Conservation (phyloP, 2,329 filamentous ascomycete species). For the Anthostomella pinea region DNA sequence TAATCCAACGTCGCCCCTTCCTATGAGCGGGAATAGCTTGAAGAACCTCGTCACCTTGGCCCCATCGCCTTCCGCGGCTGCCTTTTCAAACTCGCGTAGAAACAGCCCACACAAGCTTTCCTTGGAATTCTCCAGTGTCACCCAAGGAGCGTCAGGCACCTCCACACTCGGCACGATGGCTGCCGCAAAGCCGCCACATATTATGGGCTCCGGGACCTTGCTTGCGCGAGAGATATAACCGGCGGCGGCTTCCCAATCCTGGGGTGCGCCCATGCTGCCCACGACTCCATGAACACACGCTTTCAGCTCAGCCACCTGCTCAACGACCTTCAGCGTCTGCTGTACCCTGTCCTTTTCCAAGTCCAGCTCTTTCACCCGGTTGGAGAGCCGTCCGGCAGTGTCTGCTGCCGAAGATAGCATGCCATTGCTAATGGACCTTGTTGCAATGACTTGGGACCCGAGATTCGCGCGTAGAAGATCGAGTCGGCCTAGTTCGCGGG, state of each 20-base stretch:
- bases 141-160: slow-evolving; percentile 84
- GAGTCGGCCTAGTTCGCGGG: slow-evolving; percentile 80
- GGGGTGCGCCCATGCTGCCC: slow-evolving; percentile 93
- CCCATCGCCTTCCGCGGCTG: slow-evolving; percentile 81
- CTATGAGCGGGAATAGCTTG: slow-evolving; percentile 94
- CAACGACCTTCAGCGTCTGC: slow-evolving; percentile 85
- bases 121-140: slow-evolving; percentile 82
- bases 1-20: slow-evolving; percentile 79
- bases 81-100: slow-evolving; percentile 90
- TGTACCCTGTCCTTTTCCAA: slow-evolving; percentile 89
- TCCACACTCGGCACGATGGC: slow-evolving; percentile 93
- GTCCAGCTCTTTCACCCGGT: slow-evolving; percentile 83
- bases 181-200: slow-evolving; percentile 81
- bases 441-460: slow-evolving; percentile 80
- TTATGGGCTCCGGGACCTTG: slow-evolving; percentile 75
- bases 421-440: slow-evolving; percentile 79
- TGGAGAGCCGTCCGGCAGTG: slow-evolving; percentile 81
- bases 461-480: slow-evolving; percentile 87
- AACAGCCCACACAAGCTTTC: slow-evolving; percentile 90
- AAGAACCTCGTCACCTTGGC: slow-evolving; percentile 93
- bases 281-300: slow-evolving; percentile 92
- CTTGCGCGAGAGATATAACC: slow-evolving; percentile 82
- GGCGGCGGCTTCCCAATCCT: slow-evolving; percentile 97
- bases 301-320: slow-evolving; percentile 95
- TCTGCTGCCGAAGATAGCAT: slow-evolving; percentile 86